Evolutionary conservation across 2,329 filamentous ascomycete species (phyloP).

Genomic region (Calonectria ilicicola): DNA sequence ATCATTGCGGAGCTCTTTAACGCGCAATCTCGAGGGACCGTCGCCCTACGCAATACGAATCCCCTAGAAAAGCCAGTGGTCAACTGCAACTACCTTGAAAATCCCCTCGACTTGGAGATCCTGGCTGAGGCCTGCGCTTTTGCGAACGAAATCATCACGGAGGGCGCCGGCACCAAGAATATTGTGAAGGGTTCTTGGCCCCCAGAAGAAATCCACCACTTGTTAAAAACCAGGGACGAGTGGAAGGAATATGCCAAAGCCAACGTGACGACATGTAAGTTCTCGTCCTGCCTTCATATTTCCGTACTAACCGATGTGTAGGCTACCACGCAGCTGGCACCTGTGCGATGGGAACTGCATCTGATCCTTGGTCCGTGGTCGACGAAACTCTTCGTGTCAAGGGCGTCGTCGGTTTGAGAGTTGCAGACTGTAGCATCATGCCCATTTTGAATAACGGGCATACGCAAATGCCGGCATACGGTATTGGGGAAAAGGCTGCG

Average conservation of each 20-base stretch:
- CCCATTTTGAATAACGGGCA: slow-evolving; percentile 59
- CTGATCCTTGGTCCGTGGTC: slow-evolving; percentile 65
- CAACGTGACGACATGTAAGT: slow-evolving; percentile 67
- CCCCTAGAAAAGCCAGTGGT: slow-evolving; percentile 64
- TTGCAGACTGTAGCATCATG: slow-evolving; percentile 66
- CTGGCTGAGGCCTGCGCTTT: slow-evolving; percentile 68
- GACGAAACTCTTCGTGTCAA: slow-evolving; percentile 64
- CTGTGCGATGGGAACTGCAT: slow-evolving; percentile 47
- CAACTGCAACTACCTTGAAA: slow-evolving; percentile 68
- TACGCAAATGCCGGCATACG: slow-evolving; percentile 69
- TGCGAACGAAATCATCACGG: slow-evolving; percentile 70
- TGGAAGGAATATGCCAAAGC: slow-evolving; percentile 69
- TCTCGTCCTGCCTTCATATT: neutral
- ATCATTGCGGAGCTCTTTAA: slow-evolving; percentile 70
- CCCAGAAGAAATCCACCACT: slow-evolving; percentile 61
- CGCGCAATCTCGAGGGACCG: slow-evolving; percentile 65
- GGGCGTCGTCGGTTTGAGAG: slow-evolving; percentile 64
- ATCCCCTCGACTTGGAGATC: slow-evolving; percentile 69
- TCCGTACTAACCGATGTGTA: neutral
- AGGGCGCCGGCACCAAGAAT: slow-evolving; percentile 67
- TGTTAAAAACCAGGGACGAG: slow-evolving; percentile 59
- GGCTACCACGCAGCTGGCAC: slow-evolving; percentile 42
- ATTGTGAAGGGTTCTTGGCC: slow-evolving; percentile 73
- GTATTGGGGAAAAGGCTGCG: slow-evolving; percentile 63
- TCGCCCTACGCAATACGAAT: slow-evolving; percentile 62